phyloP scores from a whole-genome alignment of 352 stramenopile species.

The Saprolegnia diclina region DNA sequence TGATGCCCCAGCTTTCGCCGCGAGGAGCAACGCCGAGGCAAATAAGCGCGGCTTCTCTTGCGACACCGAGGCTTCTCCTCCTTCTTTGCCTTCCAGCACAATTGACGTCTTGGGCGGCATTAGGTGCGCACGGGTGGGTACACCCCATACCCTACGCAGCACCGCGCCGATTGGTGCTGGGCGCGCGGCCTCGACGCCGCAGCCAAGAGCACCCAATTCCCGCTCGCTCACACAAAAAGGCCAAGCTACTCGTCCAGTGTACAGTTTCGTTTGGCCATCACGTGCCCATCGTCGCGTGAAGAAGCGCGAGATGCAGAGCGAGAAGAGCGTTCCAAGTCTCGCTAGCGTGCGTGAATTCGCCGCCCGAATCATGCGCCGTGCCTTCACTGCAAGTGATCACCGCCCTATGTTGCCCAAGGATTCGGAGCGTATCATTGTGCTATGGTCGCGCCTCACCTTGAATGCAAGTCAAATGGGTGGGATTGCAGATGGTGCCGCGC shows the following conservation, averaged over 20 bases:
- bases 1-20: neutral
- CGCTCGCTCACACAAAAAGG: neutral
- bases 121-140: neutral
- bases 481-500: neutral
- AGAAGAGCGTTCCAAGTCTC: neutral
- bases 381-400: neutral
- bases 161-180: neutral
- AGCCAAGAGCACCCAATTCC: neutral
- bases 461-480: conserved; percentile 13
- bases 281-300: too few relatives aligned
- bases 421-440: neutral
- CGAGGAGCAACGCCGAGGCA: neutral
- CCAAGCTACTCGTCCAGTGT: too few relatives aligned
- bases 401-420: conserved; percentile 1
- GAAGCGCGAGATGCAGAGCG: neutral
- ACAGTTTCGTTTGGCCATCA: too few relatives aligned
- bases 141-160: neutral
- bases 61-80: neutral
- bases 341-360: neutral
- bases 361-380: neutral
- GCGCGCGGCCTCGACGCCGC: neutral
- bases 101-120: neutral
- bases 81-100: neutral
- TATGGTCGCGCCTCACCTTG: neutral
- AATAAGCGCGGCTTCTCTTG: neutral